Conservation (phyloP, 2,329 filamentous ascomycete genomes). For the Fusarium begoniae region DNA sequence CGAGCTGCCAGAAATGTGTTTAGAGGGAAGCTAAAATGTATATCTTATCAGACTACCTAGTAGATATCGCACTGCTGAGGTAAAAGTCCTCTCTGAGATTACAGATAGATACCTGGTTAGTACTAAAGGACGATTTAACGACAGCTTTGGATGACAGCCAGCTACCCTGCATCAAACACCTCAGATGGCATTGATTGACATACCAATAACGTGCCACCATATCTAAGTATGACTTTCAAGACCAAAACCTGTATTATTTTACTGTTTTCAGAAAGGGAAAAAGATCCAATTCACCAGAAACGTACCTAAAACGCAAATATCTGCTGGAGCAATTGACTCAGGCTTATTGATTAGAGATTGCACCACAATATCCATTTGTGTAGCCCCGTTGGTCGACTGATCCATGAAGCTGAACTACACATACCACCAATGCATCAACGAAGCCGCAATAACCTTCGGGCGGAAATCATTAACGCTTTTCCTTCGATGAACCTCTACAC, state of each 20-base stretch:
- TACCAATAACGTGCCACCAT: background rate
- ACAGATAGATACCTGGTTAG: fast-evolving
- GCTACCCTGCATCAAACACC: background rate
- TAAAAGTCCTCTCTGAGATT: background rate
- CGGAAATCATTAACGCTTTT: fast-evolving
- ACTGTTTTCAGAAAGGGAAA: too few species aligned
- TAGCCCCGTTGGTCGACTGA: too few species aligned
- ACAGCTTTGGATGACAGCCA: background rate
- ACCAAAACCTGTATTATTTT: too few species aligned
- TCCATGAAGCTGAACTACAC: fast-evolving
- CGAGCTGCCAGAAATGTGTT: background rate
- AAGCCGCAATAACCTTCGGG: fast-evolving
- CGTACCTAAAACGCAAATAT: too few species aligned
- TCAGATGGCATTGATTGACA: fast-evolving
- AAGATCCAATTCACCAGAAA: too few species aligned
- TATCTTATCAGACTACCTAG: background rate
- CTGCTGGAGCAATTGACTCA: too few species aligned
- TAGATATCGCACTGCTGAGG: background rate
- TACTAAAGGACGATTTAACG: fast-evolving
- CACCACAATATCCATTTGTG: too few species aligned
- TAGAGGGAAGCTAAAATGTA: background rate
- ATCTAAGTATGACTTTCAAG: fast-evolving
- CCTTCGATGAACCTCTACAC: fast-evolving
- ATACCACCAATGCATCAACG: fast-evolving
- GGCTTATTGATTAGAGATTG: too few species aligned